These are phyloP conservation scores for Melastoma candidum DNA, from an alignment of 441 rosid genomes.

Conservation along the genomic window DNA sequence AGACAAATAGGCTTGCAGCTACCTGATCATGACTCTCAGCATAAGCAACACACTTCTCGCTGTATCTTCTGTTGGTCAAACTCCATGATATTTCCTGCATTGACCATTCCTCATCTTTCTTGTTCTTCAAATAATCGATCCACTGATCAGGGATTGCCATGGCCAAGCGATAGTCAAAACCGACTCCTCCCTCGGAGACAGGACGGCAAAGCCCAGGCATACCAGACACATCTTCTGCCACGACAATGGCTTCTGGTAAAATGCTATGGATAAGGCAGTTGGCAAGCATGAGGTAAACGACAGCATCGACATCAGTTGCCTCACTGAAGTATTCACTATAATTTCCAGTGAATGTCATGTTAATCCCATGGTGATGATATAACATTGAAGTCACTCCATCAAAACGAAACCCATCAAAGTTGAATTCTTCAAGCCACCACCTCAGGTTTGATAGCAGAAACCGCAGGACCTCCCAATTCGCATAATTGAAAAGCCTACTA, in stretches of 20 bases:
- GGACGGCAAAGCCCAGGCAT: conserved; percentile 76
- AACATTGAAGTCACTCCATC: conserved; percentile 87
- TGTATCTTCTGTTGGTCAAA: conserved; percentile 71
- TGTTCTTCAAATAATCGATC: conserved; percentile 78
- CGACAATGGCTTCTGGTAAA: conserved; percentile 62
- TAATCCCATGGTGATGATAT: conserved; percentile 77
- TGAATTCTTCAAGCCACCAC: conserved; percentile 83
- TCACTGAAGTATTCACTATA: conserved; percentile 68
- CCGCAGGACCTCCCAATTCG: conserved; percentile 87
- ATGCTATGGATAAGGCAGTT: conserved; percentile 51
- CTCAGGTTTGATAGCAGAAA: conserved; percentile 72
- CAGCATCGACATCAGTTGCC: conserved; percentile 73
- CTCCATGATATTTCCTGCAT: conserved; percentile 51
- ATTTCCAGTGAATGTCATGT: conserved; percentile 57
- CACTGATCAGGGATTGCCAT: conserved; percentile 87
- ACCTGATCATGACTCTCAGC: conserved; percentile 94
- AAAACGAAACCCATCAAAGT: conserved; percentile 75
- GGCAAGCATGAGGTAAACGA: conserved; percentile 76
- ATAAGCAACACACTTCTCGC: conserved; percentile 70
- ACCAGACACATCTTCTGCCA: conserved; percentile 89
- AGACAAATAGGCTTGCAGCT: conserved; percentile 5
- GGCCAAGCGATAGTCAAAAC: conserved; percentile 74
- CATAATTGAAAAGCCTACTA: conserved; percentile 74
- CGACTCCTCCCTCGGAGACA: conserved; percentile 55
- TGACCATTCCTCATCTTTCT: conserved; percentile 71